Evolutionary conservation across 768 basidiomycete genomes (phyloP), one percentile per base, ranked within the genome.

Genomic region (Clathrus columnatus): DNA sequence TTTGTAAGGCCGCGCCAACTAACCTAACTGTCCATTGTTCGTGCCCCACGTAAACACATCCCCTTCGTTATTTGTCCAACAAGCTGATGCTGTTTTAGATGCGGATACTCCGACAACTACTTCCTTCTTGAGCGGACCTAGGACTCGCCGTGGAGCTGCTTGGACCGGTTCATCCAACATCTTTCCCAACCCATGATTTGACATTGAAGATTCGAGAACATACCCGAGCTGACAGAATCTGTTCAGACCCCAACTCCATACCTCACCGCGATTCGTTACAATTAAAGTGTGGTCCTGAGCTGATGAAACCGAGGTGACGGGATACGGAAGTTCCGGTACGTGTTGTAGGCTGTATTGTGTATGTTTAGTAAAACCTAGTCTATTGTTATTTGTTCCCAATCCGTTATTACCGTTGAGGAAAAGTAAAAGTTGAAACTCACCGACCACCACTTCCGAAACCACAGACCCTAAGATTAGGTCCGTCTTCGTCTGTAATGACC

Each of bases 221-320:
- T 96, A 96, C 10, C 95, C 94, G 4, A 96, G 77, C 64, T 97
- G 94, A 4, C 81, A 73, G 66, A 93, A 95, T 14, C 91, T 80
- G 61, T 94, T 94, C 23, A 91, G 69, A 14, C 91, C 96, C 90
- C 93, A 98, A 21, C 84, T 91, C 36, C 85, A 79, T 2, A 97
- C 81, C 63, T 93, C 90, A 4, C 95, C 93, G 0, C 76, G 66
- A 23, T 73, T 79, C 0, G 92, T 94, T 26, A 98, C 72, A 1
- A 82, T 87, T 26, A 98, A 79, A 0, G 94, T 94, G 65, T 98
- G 96, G 63, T 99, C 96, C 67, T 95, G 95, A 10, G 91, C 94
- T 6, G 93, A 74, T 0, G 92, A 91, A 23, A 97, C 78, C 14
- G 81, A 72, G 5, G 75, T 70, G 27, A 93, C 77, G 26, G 61